A percentile compares a stretch with the other conserved stretches of the same genome.
Evolutionary conservation across 2,329 filamentous ascomycete species (phyloP).

Genomic region (Elsinoe necatrix): DNA sequence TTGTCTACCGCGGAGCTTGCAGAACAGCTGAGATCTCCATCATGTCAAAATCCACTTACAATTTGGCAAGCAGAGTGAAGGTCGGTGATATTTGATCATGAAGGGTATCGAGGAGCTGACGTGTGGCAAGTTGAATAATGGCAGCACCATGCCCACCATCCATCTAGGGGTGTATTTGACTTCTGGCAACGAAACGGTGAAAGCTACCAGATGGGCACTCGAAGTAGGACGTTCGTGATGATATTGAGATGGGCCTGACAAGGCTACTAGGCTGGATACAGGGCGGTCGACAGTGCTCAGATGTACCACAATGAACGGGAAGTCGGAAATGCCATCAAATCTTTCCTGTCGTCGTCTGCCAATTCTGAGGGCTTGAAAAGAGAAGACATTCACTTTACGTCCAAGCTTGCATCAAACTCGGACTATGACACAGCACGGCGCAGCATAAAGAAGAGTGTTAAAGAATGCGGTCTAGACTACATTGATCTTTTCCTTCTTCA

Average conservation of each 20-base stretch:
- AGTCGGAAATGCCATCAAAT: conserved; percentile 56
- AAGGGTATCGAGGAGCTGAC: conserved; percentile 20
- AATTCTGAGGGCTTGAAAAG: conserved; percentile 49
- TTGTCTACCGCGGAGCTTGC: not conserved
- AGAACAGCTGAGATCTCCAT: not conserved
- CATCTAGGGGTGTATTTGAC: conserved; percentile 70
- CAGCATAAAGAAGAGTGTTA: conserved; percentile 58
- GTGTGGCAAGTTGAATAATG: conserved; percentile 49
- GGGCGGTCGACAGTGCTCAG: conserved; percentile 51
- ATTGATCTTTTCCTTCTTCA: conserved; percentile 75
- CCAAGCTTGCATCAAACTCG: conserved; percentile 62
- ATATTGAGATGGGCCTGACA: conserved; percentile 31
- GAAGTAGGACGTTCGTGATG: conserved; percentile 39
- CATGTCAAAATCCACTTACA: conserved; percentile 32
- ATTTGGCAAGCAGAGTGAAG: conserved; percentile 38
- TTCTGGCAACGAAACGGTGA: conserved; percentile 50
- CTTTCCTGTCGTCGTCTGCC: conserved; percentile 43
- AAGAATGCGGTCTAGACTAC: conserved; percentile 60
- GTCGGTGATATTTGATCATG: conserved; percentile 24
- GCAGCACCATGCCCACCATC: conserved; percentile 58
- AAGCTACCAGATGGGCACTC: conserved; percentile 51
- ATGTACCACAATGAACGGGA: conserved; percentile 66
- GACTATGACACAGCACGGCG: conserved; percentile 59
- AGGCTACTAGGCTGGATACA: conserved; percentile 36
- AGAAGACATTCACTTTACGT: conserved; percentile 69